A percentile compares a stretch with the other conserved stretches of the same genome.
These are phyloP conservation scores for Daldinia childiae DNA, from an alignment of 495 filamentous ascomycete genomes.

Conservation along the genomic window DNA sequence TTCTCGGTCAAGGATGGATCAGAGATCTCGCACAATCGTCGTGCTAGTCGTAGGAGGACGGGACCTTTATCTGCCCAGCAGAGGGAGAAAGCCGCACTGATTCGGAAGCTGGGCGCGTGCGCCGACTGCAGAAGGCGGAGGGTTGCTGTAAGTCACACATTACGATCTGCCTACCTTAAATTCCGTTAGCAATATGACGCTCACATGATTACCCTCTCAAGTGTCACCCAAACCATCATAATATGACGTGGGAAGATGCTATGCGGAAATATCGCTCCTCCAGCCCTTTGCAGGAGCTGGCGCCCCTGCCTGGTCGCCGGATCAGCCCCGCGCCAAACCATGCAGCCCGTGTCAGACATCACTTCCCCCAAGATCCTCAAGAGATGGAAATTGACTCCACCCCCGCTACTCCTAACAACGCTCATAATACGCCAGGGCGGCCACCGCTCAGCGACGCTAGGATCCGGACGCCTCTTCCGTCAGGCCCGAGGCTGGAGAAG, in stretches of 20 bases:
- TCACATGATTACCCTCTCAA: constrained; percentile 45
- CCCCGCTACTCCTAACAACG: constrained; percentile 39
- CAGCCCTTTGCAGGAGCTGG: constrained; percentile 53
- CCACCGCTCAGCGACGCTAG: constrained; percentile 52
- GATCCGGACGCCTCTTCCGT: constrained; percentile 59
- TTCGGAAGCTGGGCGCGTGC: constrained; percentile 61
- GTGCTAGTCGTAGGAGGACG: constrained; percentile 57
- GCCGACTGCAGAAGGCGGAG: constrained; percentile 57
- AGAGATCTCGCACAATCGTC: constrained; percentile 55
- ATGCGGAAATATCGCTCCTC: constrained; percentile 55
- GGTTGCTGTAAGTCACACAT: constrained; percentile 57
- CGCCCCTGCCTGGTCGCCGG: constrained; percentile 48
- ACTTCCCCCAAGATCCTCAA: constrained; percentile 53
- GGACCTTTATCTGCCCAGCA: constrained; percentile 58
- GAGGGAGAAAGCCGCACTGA: constrained; percentile 59
- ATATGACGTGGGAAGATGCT: constrained; percentile 62
- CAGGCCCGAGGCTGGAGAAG: constrained; percentile 56
- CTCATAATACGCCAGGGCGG: constrained; percentile 43
- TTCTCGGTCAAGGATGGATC: constrained; percentile 60
- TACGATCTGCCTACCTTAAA: constrained; percentile 23
- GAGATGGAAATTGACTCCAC: constrained; percentile 55
- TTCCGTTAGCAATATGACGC: constrained; percentile 13
- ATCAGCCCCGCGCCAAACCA: constrained; percentile 54
- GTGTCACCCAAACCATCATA: constrained; percentile 62
- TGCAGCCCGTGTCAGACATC: constrained; percentile 40